Conservation (phyloP, 192 early-diverging fungal genomes). For the Borealophlyctis nickersoniae region DNA sequence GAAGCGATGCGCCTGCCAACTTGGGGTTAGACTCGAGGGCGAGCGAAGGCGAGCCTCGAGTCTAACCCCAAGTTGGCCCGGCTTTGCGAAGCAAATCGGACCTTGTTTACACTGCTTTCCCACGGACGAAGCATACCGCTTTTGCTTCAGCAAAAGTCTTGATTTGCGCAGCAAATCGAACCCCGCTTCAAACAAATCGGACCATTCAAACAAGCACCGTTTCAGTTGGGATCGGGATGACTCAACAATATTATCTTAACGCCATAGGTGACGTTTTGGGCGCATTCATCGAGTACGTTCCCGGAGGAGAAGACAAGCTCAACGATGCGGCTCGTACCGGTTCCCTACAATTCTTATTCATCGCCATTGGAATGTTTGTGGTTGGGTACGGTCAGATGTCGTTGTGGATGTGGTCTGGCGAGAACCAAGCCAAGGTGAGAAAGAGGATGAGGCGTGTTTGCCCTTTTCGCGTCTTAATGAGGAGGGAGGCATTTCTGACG, state of each 20-base stretch:
- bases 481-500: too few species aligned
- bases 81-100: too few species aligned
- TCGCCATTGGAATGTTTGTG: conserved; percentile 25
- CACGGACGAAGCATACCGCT: too few species aligned
- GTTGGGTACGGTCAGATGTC: conserved; percentile 35
- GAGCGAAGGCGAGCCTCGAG: too few species aligned
- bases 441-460: conserved; percentile 7
- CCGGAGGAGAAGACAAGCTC: conserved; percentile 4
- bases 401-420: conserved; percentile 22
- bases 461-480: too few species aligned
- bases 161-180: background rate
- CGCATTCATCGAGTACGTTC: background rate
- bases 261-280: background rate
- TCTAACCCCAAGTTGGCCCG: too few species aligned
- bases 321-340: conserved; percentile 17
- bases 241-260: background rate
- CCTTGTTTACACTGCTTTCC: too few species aligned
- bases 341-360: conserved; percentile 26
- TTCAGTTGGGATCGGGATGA: too few species aligned
- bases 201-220: too few species aligned
- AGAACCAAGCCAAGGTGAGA: conserved; percentile 32
- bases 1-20: too few species aligned
- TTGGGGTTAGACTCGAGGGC: too few species aligned
- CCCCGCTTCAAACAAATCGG: too few species aligned
- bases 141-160: background rate